phyloP scores from a whole-genome alignment of 2,329 filamentous ascomycete species.

The Scleromitrula shiraiana region DNA sequence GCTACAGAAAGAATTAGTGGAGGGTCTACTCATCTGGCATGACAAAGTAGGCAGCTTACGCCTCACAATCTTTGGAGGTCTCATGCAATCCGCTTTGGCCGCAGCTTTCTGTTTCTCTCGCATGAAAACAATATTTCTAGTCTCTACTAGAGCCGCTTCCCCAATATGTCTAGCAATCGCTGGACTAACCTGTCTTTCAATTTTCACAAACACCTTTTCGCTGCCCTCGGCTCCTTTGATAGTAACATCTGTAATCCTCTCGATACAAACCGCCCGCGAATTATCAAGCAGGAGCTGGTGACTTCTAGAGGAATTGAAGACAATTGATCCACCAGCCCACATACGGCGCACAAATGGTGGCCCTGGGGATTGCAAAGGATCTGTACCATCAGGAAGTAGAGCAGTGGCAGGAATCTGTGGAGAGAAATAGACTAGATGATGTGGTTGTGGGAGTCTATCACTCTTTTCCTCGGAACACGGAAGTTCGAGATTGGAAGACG shows the following conservation, averaged over 20 bases:
- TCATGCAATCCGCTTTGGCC: constrained; percentile 14
- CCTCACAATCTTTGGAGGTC: constrained; percentile 18
- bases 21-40: not conserved
- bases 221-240: constrained; percentile 21
- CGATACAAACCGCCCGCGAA: constrained; percentile 35
- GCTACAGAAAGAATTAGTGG: constrained; percentile 12
- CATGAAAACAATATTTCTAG: constrained; percentile 57
- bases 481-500: constrained; percentile 14
- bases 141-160: constrained; percentile 41
- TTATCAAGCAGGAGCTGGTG: constrained; percentile 28
- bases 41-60: constrained; percentile 17
- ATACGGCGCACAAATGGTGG: constrained; percentile 65
- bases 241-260: constrained; percentile 38
- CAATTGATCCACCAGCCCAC: constrained; percentile 77
- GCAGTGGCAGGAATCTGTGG: constrained; percentile 51
- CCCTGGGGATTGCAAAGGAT: constrained; percentile 69
- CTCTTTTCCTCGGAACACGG: constrained; percentile 2
- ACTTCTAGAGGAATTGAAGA: constrained; percentile 35
- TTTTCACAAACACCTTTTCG: constrained; percentile 28
- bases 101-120: constrained; percentile 30
- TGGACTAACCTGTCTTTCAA: constrained; percentile 23
- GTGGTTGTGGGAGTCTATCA: constrained; percentile 46
- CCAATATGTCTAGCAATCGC: not conserved
- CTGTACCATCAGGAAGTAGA: constrained; percentile 77
- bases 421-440: constrained; percentile 86